Conservation (phyloP, 2,329 filamentous ascomycete genomes). For the Thielaviopsis populi region DNA sequence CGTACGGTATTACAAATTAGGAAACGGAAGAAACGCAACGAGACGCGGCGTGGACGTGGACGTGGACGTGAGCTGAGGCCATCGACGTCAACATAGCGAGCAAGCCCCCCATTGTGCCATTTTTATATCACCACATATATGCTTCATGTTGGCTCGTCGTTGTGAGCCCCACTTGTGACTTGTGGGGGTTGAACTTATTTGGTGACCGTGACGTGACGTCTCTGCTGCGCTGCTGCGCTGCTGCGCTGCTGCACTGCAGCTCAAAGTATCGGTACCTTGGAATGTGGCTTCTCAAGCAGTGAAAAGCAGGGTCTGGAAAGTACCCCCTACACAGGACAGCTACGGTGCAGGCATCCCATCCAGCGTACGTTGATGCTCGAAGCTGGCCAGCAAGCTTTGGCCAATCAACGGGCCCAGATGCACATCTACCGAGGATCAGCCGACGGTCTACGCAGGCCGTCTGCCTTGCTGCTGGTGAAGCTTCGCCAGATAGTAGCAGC, state of each 20-base stretch:
- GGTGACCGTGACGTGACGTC: neutral
- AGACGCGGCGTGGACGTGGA: too few relatives aligned
- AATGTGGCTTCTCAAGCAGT: neutral
- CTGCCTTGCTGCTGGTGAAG: slow-evolving; percentile 10
- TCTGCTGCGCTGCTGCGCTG: too few relatives aligned
- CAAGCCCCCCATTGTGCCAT: neutral
- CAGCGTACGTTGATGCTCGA: slow-evolving; percentile 7
- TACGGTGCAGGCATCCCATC: slow-evolving; percentile 16
- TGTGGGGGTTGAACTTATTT: neutral
- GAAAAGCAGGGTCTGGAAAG: neutral
- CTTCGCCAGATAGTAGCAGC: slow-evolving; percentile 8
- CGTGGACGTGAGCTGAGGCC: neutral
- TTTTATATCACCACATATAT: slow-evolving; percentile 3
- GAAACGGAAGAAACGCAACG: neutral
- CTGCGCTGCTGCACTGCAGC: too few relatives aligned
- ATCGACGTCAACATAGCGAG: neutral
- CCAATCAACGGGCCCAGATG: slow-evolving; percentile 11
- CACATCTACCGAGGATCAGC: slow-evolving; percentile 9
- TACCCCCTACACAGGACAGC: neutral
- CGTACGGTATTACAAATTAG: neutral
- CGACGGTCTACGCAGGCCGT: slow-evolving; percentile 18
- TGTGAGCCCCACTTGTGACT: neutral
- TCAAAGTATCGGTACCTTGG: neutral
- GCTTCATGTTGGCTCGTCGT: neutral
- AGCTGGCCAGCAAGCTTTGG: slow-evolving; percentile 11